A percentile compares a stretch with the other conserved stretches of the same genome.
Conservation (phyloP, 108 stramenopile species). For the Conticribra guillardii region DNA sequence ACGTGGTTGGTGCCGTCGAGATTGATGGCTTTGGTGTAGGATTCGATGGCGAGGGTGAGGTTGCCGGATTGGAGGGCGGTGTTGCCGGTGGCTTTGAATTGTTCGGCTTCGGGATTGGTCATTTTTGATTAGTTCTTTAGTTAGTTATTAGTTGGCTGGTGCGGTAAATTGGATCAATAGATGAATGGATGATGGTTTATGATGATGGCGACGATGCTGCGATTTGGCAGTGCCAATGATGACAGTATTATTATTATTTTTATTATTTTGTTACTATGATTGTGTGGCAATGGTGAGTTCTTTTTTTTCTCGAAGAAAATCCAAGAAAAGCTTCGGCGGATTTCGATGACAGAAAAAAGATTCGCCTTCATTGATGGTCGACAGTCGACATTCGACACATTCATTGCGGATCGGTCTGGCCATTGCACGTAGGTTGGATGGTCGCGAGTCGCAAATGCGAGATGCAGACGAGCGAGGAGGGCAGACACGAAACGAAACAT, state of each 20-base stretch:
- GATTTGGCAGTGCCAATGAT: neutral
- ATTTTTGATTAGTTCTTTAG: slow-evolving; percentile 12
- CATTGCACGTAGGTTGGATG: neutral
- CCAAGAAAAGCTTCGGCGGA: neutral
- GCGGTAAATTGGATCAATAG: neutral
- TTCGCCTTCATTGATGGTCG: neutral
- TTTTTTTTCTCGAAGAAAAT: slow-evolving; percentile 12
- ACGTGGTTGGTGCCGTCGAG: slow-evolving; percentile 94
- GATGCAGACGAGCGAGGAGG: too few relatives aligned
- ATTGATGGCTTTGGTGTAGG: slow-evolving; percentile 96
- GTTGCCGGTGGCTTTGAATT: slow-evolving; percentile 48
- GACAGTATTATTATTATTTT: neutral
- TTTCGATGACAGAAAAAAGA: neutral
- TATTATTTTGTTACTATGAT: neutral
- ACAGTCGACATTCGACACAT: too few relatives aligned
- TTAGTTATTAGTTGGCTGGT: neutral
- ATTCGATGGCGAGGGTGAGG: slow-evolving; percentile 91
- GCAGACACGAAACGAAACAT: neutral
- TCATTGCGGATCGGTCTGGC: neutral
- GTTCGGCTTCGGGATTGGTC: slow-evolving; percentile 47
- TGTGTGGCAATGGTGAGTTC: neutral
- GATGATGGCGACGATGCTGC: neutral
- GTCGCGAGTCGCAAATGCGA: too few relatives aligned
- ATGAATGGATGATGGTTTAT: neutral
- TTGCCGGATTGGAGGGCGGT: slow-evolving; percentile 89